Conservation (phyloP, 345 rosid species). For the Hibiscus tridactylites region DNA sequence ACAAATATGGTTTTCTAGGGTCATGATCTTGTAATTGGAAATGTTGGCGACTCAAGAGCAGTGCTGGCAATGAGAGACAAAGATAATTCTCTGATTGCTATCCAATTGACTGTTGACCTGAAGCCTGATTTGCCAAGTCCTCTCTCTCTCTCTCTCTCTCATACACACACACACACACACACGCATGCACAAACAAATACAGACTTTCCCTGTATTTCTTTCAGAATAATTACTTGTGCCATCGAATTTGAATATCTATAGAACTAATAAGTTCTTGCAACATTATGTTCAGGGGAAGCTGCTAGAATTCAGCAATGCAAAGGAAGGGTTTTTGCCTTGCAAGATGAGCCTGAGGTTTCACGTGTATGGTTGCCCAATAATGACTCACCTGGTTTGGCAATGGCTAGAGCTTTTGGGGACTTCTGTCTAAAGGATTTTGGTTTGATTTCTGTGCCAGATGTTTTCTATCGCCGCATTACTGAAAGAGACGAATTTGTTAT, state of each 20-base stretch:
- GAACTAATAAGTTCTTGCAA: neutral
- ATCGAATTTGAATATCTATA: neutral
- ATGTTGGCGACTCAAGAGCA: constrained; percentile 93
- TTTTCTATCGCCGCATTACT: constrained; percentile 52
- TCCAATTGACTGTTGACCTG: constrained; percentile 84
- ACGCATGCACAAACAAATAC: neutral
- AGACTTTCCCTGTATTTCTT: neutral
- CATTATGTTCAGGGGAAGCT: constrained; percentile 61
- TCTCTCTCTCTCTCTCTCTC: constrained; percentile 27
- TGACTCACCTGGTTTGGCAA: constrained; percentile 94
- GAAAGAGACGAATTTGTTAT: constrained; percentile 73
- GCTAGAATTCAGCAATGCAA: constrained; percentile 85
- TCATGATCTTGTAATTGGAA: constrained; percentile 68
- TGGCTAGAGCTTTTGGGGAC: constrained; percentile 99
- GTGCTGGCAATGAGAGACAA: constrained; percentile 68
- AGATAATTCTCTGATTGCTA: constrained; percentile 56
- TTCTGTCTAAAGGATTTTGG: constrained; percentile 98
- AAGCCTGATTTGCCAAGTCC: constrained; percentile 93
- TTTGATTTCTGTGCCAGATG: constrained; percentile 79
- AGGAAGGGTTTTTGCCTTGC: constrained; percentile 95
- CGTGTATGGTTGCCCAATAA: constrained; percentile 97
- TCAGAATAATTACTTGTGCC: neutral
- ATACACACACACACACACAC: neutral
- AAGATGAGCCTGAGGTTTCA: constrained; percentile 97
- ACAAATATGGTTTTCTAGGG: constrained; percentile 44